Percentiles rank a stretch among this genome's conserved stretches.
Conservation (phyloP, 768 basidiomycete species). For the Pisolithus marmoratus region DNA sequence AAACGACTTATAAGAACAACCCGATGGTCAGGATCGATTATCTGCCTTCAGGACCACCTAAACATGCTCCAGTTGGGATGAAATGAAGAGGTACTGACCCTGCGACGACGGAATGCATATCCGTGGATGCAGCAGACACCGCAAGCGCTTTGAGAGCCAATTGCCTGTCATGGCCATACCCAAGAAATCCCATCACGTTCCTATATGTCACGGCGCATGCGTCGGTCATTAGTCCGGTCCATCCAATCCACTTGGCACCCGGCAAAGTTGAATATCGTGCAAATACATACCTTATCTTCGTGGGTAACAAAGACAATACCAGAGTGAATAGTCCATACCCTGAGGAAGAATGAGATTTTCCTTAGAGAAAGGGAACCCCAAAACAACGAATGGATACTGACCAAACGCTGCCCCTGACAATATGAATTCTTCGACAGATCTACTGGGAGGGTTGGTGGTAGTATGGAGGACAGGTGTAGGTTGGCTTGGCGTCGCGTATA, state of each 20-base stretch:
- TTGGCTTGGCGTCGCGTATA: constrained; percentile 33
- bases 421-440: constrained; percentile 65
- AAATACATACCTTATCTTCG: constrained; percentile 53
- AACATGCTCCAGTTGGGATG: not conserved
- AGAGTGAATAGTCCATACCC: constrained; percentile 73
- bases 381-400: constrained; percentile 22
- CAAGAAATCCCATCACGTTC: constrained; percentile 70
- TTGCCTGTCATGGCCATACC: constrained; percentile 66
- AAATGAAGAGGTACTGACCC: constrained; percentile 42
- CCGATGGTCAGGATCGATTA: no score
- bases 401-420: constrained; percentile 76
- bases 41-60: no score
- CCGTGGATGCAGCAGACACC: constrained; percentile 58
- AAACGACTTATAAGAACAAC: not conserved
- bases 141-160: constrained; percentile 64
- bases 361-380: not conserved
- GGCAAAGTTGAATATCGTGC: no score
- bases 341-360: not conserved
- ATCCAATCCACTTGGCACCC: not conserved
- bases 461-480: constrained; percentile 24
- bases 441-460: constrained; percentile 32
- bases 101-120: constrained; percentile 72
- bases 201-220: constrained; percentile 28
- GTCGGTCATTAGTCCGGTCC: not conserved
- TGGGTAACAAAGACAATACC: constrained; percentile 72